Base-by-base conservation (phyloP, 192 early-diverging fungal genomes). In the Nowakowskiella sp. region DNA sequence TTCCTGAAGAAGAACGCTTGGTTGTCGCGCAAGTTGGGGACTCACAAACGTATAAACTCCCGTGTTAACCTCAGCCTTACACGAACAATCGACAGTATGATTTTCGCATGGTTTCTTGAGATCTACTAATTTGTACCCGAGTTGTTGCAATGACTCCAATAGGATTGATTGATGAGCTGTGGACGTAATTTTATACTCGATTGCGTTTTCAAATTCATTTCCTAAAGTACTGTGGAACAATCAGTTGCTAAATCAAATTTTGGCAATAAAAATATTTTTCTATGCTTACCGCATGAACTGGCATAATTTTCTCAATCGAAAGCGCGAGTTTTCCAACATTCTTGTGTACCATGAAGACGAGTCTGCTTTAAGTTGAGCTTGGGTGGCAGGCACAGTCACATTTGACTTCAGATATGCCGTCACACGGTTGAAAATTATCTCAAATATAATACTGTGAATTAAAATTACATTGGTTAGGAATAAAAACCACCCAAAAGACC, bases 201-300 rank as follows among this genome's bases (percentile, higher is more conserved):
- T 61, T 5, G 67, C 60, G 55, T 88, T 89, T 64, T 93, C 89
- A 7, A 88, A 72, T 7, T 88, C 73, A 55, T 89, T 87, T 43
- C 61, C 66, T 32, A 82, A 60, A 2, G 74, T 83, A 67, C 10
- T 79, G 66, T n/a, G 60, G 61, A 33, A 74, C 80, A 24, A 81
- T 52, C 1, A 65, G 69, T 55, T 74, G 78, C 55, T 23, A 33
- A 4, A 44, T 45, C 1, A n/a, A 59, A 27, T 28, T 1, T n/a
- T 10, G 16, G 21, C 34, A 44, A 34, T 16, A 32, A 55, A 32
- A n/a, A 8, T 10, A 16, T 10, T 48, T 7, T 3, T 16, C 26
- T 10, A 58, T 8, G 26, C 47, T 52, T 66, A 83, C 78, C 69
- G 79, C 44, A 78, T 62, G 44, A 85, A 85, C 26, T 67, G 74